These are phyloP conservation scores for Sporothrix variecibatus DNA, from an alignment of 2,329 filamentous ascomycete genomes.

Conservation along the genomic window DNA sequence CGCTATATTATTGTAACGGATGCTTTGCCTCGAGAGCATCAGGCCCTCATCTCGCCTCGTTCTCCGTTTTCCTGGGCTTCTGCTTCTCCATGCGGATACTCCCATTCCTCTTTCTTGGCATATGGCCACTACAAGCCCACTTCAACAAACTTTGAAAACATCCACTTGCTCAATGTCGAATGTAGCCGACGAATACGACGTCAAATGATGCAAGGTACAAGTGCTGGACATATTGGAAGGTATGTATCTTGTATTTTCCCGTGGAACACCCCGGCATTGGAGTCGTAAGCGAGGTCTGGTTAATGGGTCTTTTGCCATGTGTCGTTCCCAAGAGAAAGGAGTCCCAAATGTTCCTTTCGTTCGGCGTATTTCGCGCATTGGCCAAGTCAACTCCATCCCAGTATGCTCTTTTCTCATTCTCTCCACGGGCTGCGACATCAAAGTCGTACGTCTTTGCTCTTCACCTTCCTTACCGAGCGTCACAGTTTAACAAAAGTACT, in stretches of 20 bases:
- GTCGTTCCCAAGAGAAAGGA: neutral
- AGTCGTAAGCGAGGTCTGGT: conserved; percentile 5
- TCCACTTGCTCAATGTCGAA: neutral
- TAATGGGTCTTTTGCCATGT: conserved; percentile 11
- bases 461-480: neutral
- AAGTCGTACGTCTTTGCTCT: conserved; percentile 2
- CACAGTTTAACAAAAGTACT: neutral
- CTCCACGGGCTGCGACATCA: neutral
- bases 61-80: neutral
- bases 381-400: neutral
- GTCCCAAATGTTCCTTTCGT: neutral
- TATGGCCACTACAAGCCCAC: neutral
- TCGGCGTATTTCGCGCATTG: neutral
- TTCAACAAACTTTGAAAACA: neutral
- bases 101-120: neutral
- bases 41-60: neutral
- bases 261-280: neutral
- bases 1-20: neutral
- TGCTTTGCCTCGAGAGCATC: neutral
- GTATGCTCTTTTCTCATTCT: neutral
- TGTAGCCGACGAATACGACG: neutral
- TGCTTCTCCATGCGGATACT: neutral
- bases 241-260: neutral
- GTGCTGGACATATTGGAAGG: neutral
- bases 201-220: conserved; percentile 1